Evolutionary conservation across 1,284 basidiomycete species (phyloP).

Genomic region (Cryptococcus sp.): DNA sequence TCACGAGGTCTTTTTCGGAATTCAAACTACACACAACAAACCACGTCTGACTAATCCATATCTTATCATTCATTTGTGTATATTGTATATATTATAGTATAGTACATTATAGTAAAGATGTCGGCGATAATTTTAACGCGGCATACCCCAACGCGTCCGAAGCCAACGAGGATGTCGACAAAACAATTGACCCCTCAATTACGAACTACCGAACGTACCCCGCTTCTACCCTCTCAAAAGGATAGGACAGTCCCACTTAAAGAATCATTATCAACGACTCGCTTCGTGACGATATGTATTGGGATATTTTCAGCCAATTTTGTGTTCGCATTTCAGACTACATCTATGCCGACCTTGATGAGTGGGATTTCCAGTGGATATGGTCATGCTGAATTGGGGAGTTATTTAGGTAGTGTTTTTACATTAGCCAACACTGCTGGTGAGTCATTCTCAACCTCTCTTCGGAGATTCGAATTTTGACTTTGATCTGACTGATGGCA

Average conservation of each 20-base stretch:
- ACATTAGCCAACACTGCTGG: constrained; percentile 41
- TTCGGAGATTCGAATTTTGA: not conserved
- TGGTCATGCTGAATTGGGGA: constrained; percentile 42
- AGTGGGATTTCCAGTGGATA: constrained; percentile 32
- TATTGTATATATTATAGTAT: not conserved
- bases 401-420: constrained; percentile 45
- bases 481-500: constrained; percentile 3
- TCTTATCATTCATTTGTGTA: not conserved
- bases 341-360: constrained; percentile 45
- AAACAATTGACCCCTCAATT: not conserved
- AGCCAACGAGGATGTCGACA: not conserved
- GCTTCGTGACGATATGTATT: constrained; percentile 22
- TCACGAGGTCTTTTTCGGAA: not conserved
- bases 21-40: not conserved
- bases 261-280: constrained; percentile 18
- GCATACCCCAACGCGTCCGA: not conserved
- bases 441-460: constrained; percentile 7
- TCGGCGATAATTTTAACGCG: constrained; percentile 2
- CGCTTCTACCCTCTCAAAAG: not conserved
- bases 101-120: not conserved
- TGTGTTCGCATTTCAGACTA: constrained; percentile 44
- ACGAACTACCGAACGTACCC: constrained; percentile 1
- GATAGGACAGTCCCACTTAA: constrained; percentile 18
- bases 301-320: constrained; percentile 43
- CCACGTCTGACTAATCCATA: not conserved